Base-by-base conservation (phyloP, 2,329 filamentous ascomycete species). In the Myriosclerotinia scirpicola region DNA sequence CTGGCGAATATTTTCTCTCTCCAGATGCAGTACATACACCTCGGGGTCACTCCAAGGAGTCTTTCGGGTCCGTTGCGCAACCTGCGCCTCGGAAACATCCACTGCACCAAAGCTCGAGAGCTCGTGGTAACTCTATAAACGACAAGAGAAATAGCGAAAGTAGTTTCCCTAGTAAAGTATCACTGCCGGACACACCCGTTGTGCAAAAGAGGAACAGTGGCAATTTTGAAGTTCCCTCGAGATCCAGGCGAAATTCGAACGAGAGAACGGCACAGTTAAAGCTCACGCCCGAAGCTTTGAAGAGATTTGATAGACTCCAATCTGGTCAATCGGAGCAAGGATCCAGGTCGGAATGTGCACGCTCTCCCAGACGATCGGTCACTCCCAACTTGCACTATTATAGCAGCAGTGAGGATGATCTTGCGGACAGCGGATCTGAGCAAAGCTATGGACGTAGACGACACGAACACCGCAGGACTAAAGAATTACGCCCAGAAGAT, bases 1-100 rank as follows among this genome's bases (percentile, higher is more conserved):
- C 68, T 11, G 76, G 73, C 36, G 81, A 80, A 40, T 80, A 76
- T 38, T 78, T 80, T 60, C 76, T 83, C 22, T 82, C 83, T 9
- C 82, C 83, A 36, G 82, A 84, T 68, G 72, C 79, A 6, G 76
- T 81, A 52, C 65, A 69, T 54, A 54, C 42, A 8, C 60, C 54
- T 48, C 36, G 66, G n/a, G 62, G 36, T 36, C 46, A 54, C 14
- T 50, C 56, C 1, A 73, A 72, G 54, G 71, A 73, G 4, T 68
- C 70, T 59, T 69, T 72, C 54, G 65, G 60, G 17, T 64, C 68
- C 12, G 54, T 53, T 38, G 67, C 72, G 46, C 72, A 69, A 80
- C 80, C 38, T 79, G 81, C 42, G 68, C 71, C 71, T 66, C 73
- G 71, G 67, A 76, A 67, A 70, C 71, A 76, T 48, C 70, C 73